A percentile compares a stretch with the other conserved stretches of the same genome.
Evolutionary conservation across 257 asterid species (phyloP).

Genomic region (Asclepias syriaca): DNA sequence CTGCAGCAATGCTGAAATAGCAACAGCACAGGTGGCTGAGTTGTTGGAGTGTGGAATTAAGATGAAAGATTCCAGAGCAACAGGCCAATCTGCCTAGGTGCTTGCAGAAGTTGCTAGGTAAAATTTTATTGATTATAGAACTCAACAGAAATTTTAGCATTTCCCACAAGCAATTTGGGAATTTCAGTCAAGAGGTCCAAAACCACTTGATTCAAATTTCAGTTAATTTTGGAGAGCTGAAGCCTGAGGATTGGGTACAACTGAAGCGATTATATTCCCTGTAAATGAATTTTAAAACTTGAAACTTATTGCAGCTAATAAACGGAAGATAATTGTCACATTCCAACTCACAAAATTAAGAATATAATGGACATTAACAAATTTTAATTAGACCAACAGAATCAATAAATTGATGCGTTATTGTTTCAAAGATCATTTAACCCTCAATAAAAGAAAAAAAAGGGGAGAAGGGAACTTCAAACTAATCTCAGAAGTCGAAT

Average conservation of each 20-base stretch:
- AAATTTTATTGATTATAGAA: background rate
- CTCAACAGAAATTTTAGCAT: background rate
- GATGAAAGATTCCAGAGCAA: background rate
- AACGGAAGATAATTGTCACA: background rate
- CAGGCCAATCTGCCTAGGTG: background rate
- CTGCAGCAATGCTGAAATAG: background rate
- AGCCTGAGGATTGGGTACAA: background rate
- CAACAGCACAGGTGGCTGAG: background rate
- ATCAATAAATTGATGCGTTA: background rate
- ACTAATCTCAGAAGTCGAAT: background rate
- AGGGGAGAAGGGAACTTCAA: background rate
- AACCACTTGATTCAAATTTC: background rate
- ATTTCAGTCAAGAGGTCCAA: background rate
- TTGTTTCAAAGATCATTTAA: background rate
- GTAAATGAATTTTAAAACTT: background rate
- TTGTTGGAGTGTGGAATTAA: background rate
- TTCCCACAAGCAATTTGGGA: background rate
- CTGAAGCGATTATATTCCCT: background rate
- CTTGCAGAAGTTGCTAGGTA: background rate
- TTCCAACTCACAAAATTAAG: background rate
- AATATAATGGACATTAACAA: background rate
- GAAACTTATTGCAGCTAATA: background rate
- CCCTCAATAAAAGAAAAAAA: background rate
- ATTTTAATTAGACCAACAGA: background rate
- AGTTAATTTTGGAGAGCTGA: background rate